Evolutionary conservation across 2,329 filamentous ascomycete genomes (phyloP).

Genomic region (Diaporthe caulivora): DNA sequence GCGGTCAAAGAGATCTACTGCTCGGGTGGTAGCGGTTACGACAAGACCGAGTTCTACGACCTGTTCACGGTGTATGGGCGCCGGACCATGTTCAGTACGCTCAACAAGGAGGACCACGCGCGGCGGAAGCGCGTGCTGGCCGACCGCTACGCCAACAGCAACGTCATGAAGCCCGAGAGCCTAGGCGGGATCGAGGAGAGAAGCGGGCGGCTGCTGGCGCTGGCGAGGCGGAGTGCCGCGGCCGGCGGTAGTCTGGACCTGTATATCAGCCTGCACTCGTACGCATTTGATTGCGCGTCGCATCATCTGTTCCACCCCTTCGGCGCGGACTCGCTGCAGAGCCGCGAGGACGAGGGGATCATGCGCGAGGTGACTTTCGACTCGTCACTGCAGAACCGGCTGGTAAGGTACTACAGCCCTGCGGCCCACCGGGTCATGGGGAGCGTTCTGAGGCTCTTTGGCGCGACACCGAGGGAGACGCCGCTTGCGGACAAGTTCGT

Average conservation of each 20-base stretch:
- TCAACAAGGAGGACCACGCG: conserved; percentile 72
- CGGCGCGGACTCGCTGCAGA: conserved; percentile 70
- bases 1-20: conserved; percentile 74
- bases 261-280: conserved; percentile 75
- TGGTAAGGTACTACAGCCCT: conserved; percentile 70
- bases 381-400: conserved; percentile 74
- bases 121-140: conserved; percentile 73
- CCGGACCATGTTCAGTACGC: conserved; percentile 71
- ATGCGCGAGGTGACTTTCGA: conserved; percentile 79
- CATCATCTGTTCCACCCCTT: conserved; percentile 78
- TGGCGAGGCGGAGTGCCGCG: conserved; percentile 58
- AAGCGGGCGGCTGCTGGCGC: conserved; percentile 66
- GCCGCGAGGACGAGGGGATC: conserved; percentile 69
- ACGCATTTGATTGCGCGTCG: conserved; percentile 77
- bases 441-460: conserved; percentile 58
- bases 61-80: conserved; percentile 70
- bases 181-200: conserved; percentile 70
- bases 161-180: conserved; percentile 68
- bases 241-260: conserved; percentile 65
- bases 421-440: conserved; percentile 61
- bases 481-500: conserved; percentile 72
- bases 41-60: conserved; percentile 75
- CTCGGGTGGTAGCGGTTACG: conserved; percentile 71
- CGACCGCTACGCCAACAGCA: conserved; percentile 77
- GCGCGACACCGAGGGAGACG: conserved; percentile 65